Evolutionary conservation across 129 eudicot genomes (phyloP).

Genomic region (Helianthus annuus): DNA sequence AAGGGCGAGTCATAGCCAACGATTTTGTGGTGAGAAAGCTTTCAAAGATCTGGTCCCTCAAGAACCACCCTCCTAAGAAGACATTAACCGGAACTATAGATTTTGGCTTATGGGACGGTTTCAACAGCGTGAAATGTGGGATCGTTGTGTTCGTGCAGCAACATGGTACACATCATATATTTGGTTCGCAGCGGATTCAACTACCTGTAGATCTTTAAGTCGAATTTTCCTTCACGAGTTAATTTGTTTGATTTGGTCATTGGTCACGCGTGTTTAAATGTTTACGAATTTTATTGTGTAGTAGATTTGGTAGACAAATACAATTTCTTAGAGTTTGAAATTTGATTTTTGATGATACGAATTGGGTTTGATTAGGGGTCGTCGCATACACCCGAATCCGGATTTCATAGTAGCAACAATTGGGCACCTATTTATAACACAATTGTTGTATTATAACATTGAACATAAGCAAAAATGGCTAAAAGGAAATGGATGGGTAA

Average conservation of each 20-base stretch:
- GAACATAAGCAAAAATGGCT: not conserved
- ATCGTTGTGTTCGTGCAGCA: slow-evolving; percentile 57
- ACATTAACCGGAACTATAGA: slow-evolving; percentile 54
- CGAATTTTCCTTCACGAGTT: not conserved
- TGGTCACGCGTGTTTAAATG: slow-evolving; percentile 20
- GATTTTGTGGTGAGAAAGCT: slow-evolving; percentile 86
- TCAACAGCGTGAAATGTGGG: slow-evolving; percentile 69
- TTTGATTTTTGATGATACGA: not conserved
- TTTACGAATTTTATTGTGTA: slow-evolving; percentile 22
- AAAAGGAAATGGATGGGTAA: not conserved
- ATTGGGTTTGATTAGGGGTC: not conserved
- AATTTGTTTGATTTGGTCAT: slow-evolving; percentile 12
- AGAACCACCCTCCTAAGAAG: slow-evolving; percentile 62
- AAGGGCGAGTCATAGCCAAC: slow-evolving; percentile 64
- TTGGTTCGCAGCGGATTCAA: slow-evolving; percentile 63
- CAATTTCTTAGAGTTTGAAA: not conserved
- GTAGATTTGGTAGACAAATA: slow-evolving; percentile 1
- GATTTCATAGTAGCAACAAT: not conserved
- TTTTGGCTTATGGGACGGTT: slow-evolving; percentile 72
- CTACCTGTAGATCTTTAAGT: slow-evolving; percentile 47
- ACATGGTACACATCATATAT: slow-evolving; percentile 53
- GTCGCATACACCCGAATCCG: not conserved
- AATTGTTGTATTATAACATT: not conserved
- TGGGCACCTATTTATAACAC: no score
- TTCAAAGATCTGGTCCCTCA: slow-evolving; percentile 57